Evolutionary conservation across 2,329 filamentous ascomycete species (phyloP), one percentile per base, ranked within the genome.

Genomic region (Phyllosticta paracitricarpa): DNA sequence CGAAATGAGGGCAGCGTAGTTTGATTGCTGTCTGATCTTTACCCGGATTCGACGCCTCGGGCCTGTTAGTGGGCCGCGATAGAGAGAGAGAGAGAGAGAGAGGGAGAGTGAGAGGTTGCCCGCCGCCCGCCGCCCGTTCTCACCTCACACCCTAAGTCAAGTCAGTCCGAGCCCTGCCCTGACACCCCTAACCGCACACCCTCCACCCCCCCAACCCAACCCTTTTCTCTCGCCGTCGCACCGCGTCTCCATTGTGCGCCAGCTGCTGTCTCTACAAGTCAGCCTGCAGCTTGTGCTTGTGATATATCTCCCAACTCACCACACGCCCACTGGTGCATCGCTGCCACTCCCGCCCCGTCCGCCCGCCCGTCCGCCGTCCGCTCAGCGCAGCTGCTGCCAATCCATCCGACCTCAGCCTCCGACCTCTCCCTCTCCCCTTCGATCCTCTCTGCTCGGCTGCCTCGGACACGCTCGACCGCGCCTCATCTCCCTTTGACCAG

Each of bases 221-320:
- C 59, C 35, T 25, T 61, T 56, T 53, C 56, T 58, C 54, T 58
- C 60, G 48, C 54, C 57, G 60, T 61, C 57, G 60, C 60, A 61
- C 60, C 51, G 60, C 60, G 53, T 61, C 60, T 51, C 26, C 24
- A 40, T 40, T 40, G 33, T 40, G 33, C 33, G 33, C 33, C 33
- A 40, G 33, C 33, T 40, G 33, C 33, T 40, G 33, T 40, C 33
- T 40, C 33, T 40, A 40, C 33, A 40, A 40, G 33, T 40, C 33
- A 26, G 26, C 54, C 54, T n/a, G 54, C 54, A 26, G 54, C 54
- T 30, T 55, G 54, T 28, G 17, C 26, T 40, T 40, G 33, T 28
- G 22, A 22, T 30, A 30, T 30, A 26, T 55, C 54, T 26, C 54
- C 26, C 54, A n/a, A 14, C 48, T 6, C 14, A 22, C 48, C 19